Percentiles rank a stretch among this genome's conserved stretches.
Conservation (phyloP, 345 rosid genomes). For the Ceriops tagal region DNA sequence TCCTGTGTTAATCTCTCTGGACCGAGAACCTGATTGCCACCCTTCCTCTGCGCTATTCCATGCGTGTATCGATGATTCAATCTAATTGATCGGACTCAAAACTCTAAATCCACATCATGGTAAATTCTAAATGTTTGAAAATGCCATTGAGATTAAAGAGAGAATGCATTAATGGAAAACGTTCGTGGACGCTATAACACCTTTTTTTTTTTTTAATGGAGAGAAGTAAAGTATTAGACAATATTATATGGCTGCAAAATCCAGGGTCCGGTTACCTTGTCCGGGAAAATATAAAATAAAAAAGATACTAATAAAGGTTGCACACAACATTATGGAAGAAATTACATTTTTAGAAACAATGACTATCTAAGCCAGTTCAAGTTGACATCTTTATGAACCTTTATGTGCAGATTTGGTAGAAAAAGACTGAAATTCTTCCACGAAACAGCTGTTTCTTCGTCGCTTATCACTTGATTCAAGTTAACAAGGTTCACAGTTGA, state of each 20-base stretch:
- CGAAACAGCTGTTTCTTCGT: constrained; percentile 21
- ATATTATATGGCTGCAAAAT: no score
- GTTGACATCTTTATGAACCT: constrained; percentile 24
- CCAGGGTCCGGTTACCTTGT: no score
- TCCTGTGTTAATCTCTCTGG: no score
- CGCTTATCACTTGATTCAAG: constrained; percentile 21
- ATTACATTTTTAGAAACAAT: neutral
- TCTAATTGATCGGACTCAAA: neutral
- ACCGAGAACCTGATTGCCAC: neutral
- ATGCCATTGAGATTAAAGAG: neutral
- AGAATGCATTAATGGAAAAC: neutral
- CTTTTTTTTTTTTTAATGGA: no score
- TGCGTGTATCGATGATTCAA: neutral
- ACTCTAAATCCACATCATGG: neutral
- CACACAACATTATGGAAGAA: neutral
- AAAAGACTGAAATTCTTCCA: constrained; percentile 14
- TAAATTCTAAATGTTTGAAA: neutral
- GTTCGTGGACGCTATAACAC: no score
- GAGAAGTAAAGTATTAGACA: no score
- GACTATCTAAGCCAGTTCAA: constrained; percentile 24
- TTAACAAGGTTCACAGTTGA: constrained; percentile 18
- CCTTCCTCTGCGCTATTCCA: neutral
- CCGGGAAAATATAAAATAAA: neutral
- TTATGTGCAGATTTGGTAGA: constrained; percentile 7
- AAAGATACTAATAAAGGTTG: neutral